Conservation (phyloP, 2,329 filamentous ascomycete species). For the Juglanconis oblonga region DNA sequence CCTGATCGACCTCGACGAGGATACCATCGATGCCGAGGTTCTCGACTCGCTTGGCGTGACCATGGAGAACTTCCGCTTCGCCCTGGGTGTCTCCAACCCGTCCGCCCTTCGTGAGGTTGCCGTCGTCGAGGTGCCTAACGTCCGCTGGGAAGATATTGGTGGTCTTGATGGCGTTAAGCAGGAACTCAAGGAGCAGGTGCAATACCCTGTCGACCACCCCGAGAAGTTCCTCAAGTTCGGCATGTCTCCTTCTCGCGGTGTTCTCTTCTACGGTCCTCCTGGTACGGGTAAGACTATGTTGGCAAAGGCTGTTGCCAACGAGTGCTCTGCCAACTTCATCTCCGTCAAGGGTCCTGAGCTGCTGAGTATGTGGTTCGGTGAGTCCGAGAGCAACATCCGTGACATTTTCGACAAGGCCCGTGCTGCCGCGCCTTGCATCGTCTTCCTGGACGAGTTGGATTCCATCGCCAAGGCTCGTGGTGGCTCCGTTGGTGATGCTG, state of each 20-base stretch:
- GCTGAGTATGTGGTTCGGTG: constrained; percentile 99
- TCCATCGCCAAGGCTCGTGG: constrained; percentile 99
- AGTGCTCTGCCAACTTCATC: constrained; percentile 99
- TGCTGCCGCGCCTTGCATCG: constrained; percentile 94
- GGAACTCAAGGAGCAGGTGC: constrained; percentile 97
- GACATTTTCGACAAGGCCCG: constrained; percentile 99
- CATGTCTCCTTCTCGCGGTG: constrained; percentile 94
- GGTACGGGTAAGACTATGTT: constrained; percentile 99
- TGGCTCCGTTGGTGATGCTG: constrained; percentile 91
- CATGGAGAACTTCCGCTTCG: constrained; percentile 99
- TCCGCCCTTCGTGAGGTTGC: constrained; percentile 98
- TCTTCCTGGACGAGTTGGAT: constrained; percentile 98
- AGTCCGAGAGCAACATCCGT: constrained; percentile 99
- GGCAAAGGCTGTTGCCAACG: constrained; percentile 98
- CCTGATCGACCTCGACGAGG: constrained; percentile 96
- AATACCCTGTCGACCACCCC: constrained; percentile 98
- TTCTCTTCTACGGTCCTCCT: constrained; percentile 96
- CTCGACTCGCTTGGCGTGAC: constrained; percentile 97
- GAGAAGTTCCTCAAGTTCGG: constrained; percentile 99
- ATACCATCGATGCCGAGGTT: constrained; percentile 98
- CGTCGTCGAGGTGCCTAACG: constrained; percentile 98
- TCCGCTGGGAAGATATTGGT: constrained; percentile 99
- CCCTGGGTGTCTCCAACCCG: constrained; percentile 96
- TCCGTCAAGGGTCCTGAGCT: constrained; percentile 98
- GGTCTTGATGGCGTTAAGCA: constrained; percentile 98